Conservation (phyloP, 1,284 basidiomycete species). For the Trichosporon coremiiforme region DNA sequence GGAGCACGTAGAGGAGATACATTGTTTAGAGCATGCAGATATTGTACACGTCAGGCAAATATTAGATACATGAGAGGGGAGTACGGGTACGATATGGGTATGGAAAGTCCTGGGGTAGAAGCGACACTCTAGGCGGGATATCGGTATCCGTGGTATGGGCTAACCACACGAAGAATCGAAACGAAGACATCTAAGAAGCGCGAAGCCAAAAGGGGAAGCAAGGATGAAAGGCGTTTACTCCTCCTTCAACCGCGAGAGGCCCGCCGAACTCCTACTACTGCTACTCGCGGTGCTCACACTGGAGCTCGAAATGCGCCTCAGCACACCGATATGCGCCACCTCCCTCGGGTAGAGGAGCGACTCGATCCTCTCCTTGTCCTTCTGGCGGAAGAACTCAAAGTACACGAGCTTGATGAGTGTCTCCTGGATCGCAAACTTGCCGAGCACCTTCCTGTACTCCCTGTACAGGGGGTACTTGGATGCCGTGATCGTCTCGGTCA, state of each 20-base stretch:
- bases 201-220: no score
- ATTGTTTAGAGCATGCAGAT: no score
- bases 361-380: not conserved
- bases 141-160: no score
- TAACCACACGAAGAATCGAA: no score
- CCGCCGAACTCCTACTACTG: not conserved
- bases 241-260: not conserved
- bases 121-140: no score
- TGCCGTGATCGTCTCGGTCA: conserved; percentile 76
- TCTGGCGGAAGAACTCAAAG: conserved; percentile 20
- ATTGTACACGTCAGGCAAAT: not conserved
- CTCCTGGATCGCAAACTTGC: conserved; percentile 70
- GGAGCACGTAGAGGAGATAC: no score
- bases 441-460: conserved; percentile 74
- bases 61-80: not conserved
- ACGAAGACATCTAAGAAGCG: not conserved
- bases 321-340: not conserved
- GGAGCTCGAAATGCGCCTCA: not conserved
- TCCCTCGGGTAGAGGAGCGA: not conserved
- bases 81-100: not conserved
- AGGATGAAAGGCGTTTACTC: not conserved
- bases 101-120: not conserved
- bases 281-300: no score
- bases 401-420: conserved; percentile 58
- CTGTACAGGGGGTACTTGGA: conserved; percentile 77